Evolutionary conservation across 345 rosid species (phyloP).

Genomic region (Eucalyptus cloeziana): DNA sequence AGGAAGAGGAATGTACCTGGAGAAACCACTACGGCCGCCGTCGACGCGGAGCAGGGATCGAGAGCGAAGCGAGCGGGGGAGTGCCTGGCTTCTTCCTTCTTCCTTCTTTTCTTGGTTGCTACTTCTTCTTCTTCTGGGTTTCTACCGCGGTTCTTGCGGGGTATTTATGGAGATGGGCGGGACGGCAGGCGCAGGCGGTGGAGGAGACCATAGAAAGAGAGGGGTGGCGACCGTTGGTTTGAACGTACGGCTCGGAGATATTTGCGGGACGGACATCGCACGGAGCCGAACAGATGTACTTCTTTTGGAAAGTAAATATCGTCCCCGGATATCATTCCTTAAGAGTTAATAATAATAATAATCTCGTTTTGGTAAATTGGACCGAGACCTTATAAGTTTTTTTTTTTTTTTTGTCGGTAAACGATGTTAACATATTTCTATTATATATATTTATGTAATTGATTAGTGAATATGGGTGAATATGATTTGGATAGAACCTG

Average conservation of each 20-base stretch:
- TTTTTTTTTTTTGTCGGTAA: no score
- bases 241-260: background rate
- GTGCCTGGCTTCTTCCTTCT: background rate
- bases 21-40: background rate
- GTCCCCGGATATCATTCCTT: background rate
- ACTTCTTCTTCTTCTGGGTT: background rate
- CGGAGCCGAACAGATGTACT: background rate
- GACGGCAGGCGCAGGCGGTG: background rate
- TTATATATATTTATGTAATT: background rate
- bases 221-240: background rate
- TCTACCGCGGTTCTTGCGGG: background rate
- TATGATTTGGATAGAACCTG: rapidly evolving
- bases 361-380: background rate
- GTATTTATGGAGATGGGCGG: background rate
- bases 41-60: background rate
- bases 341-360: rapidly evolving
- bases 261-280: background rate
- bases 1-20: background rate
- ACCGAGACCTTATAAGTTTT: background rate
- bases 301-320: background rate
- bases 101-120: background rate
- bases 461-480: rapidly evolving
- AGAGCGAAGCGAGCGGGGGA: background rate
- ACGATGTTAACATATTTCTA: background rate
- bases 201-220: background rate